phyloP scores from a whole-genome alignment of 108 stramenopile species.

The Cyclotella sp. region DNA sequence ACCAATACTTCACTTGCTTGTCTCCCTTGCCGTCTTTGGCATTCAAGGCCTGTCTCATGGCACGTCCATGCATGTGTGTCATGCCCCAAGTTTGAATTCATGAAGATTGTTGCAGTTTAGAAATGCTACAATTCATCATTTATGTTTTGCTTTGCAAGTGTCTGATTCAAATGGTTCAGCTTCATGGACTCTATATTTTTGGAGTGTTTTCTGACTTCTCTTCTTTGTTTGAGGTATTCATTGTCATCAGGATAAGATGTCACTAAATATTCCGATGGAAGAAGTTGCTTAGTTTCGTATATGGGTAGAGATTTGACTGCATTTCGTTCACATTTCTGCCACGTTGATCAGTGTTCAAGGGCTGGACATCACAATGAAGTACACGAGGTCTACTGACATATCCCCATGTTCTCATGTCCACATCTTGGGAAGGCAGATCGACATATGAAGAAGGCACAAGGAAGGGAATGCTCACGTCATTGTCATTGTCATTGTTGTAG shows the following conservation, averaged over 20 bases:
- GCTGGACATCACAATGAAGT: conserved; percentile 14
- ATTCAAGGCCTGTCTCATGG: conserved; percentile 19
- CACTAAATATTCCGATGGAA: conserved; percentile 25
- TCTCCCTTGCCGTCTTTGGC: conserved; percentile 42
- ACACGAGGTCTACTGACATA: conserved; percentile 16
- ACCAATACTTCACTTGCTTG: conserved; percentile 44
- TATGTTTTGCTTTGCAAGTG: conserved; percentile 62
- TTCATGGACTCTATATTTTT: conserved; percentile 29
- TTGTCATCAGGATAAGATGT: conserved; percentile 46
- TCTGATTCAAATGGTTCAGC: conserved; percentile 57
- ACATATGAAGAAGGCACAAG: conserved; percentile 3
- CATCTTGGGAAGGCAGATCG: conserved; percentile 9
- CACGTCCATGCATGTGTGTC: conserved; percentile 38
- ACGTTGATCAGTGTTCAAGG: background rate
- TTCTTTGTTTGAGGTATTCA: conserved; percentile 11
- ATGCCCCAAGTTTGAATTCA: conserved; percentile 61
- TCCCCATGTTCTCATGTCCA: conserved; percentile 24
- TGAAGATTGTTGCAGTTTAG: conserved; percentile 79
- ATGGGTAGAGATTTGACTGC: conserved; percentile 8
- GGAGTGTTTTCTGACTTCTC: conserved; percentile 28
- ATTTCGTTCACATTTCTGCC: conserved; percentile 10
- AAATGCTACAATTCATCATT: conserved; percentile 65
- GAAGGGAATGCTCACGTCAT: background rate
- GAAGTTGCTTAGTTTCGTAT: conserved; percentile 14
- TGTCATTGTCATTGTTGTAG: background rate